Evolutionary conservation across 2,329 filamentous ascomycete genomes (phyloP).

Genomic region (Cordyceps javanica): DNA sequence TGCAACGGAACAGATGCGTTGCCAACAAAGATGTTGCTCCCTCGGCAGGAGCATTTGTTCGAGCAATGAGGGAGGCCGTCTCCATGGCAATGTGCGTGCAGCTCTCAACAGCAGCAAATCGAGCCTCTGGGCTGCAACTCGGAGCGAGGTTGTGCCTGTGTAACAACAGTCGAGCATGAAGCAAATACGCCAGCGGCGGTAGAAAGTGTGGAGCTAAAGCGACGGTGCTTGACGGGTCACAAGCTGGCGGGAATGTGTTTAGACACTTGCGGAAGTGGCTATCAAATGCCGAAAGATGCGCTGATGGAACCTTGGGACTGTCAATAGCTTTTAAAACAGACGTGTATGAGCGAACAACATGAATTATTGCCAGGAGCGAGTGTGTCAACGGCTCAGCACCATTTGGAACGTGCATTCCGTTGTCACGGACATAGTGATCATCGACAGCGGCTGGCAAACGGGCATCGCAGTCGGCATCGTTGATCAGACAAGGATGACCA

Average conservation of each 20-base stretch:
- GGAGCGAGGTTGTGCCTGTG: constrained; percentile 85
- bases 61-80: constrained; percentile 68
- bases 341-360: constrained; percentile 72
- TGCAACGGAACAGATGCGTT: constrained; percentile 80
- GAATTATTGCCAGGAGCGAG: constrained; percentile 71
- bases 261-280: constrained; percentile 72
- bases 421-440: constrained; percentile 66
- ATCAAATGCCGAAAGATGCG: constrained; percentile 72
- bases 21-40: constrained; percentile 70
- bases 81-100: constrained; percentile 71
- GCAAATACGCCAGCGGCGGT: constrained; percentile 68
- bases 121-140: constrained; percentile 56
- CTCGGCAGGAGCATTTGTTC: constrained; percentile 54
- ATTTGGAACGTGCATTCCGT: constrained; percentile 46
- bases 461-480: constrained; percentile 84
- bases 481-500: constrained; percentile 73
- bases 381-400: constrained; percentile 55
- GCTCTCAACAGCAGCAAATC: constrained; percentile 67
- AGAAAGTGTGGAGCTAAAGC: constrained; percentile 69
- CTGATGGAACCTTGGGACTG: constrained; percentile 57
- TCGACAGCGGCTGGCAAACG: constrained; percentile 72
- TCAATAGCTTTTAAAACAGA: constrained; percentile 66
- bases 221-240: constrained; percentile 59
- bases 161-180: constrained; percentile 77
- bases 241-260: constrained; percentile 66